A percentile compares a stretch with the other conserved stretches of the same genome.
Evolutionary conservation across 768 basidiomycete species (phyloP).

Genomic region (Suillus spraguei): DNA sequence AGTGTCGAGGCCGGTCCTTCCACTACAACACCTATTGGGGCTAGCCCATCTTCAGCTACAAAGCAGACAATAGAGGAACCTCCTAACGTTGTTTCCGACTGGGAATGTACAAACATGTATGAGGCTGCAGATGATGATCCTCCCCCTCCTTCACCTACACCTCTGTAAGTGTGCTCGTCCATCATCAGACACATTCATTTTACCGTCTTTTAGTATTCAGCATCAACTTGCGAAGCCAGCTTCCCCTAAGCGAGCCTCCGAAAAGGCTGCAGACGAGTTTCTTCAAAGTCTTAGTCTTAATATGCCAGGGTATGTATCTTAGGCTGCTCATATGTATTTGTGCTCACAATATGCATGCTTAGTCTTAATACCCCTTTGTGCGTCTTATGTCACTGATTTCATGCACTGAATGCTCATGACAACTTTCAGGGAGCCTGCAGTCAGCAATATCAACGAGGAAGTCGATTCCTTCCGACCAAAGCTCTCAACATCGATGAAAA

Average conservation of each 20-base stretch:
- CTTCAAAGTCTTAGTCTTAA: conserved; percentile 27
- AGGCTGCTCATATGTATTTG: neutral
- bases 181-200: neutral
- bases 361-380: conserved; percentile 31
- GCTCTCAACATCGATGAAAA: conserved; percentile 17
- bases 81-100: neutral
- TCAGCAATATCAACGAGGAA: conserved; percentile 9
- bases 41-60: neutral
- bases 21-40: too few species aligned
- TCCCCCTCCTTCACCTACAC: neutral
- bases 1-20: neutral
- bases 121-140: neutral
- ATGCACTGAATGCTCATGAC: neutral
- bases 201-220: neutral
- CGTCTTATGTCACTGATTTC: conserved; percentile 9
- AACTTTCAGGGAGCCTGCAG: conserved; percentile 20
- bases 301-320: conserved; percentile 27
- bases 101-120: neutral
- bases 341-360: conserved; percentile 1
- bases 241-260: conserved; percentile 22
- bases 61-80: conserved; percentile 1
- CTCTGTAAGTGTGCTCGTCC: neutral
- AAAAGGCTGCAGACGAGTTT: conserved; percentile 29
- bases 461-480: conserved; percentile 8
- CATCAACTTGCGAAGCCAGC: conserved; percentile 14